A percentile compares a stretch with the other conserved stretches of the same genome.
Evolutionary conservation across 1,139 yeast genomes (phyloP).

Genomic region (Geotrichum klebahnii): DNA sequence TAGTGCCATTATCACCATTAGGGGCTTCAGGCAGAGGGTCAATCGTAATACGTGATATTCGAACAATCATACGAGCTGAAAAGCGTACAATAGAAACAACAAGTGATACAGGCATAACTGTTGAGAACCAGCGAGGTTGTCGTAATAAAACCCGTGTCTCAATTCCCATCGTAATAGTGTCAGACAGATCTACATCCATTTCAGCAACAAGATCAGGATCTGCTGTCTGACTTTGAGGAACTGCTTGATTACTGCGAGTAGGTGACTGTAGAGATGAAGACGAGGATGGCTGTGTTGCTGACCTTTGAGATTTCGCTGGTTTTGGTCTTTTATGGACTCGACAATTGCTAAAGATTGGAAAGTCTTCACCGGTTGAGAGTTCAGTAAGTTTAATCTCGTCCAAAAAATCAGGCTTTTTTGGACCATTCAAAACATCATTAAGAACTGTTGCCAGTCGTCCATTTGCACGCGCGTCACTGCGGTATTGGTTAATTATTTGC

Average conservation of each 20-base stretch:
- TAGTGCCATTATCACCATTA: too few species aligned
- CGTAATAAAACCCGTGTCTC: constrained; percentile 79
- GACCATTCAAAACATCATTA: constrained; percentile 51
- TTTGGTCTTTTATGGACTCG: constrained; percentile 47
- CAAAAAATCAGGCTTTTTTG: constrained; percentile 70
- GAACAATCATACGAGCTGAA: constrained; percentile 68
- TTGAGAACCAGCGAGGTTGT: constrained; percentile 81
- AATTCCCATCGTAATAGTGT: constrained; percentile 82
- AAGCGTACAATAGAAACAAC: constrained; percentile 87
- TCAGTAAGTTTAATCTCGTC: constrained; percentile 79
- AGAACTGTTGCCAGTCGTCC: constrained; percentile 81
- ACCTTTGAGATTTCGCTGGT: constrained; percentile 35
- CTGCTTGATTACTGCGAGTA: not conserved
- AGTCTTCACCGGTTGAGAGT: constrained; percentile 89
- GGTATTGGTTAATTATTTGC: constrained; percentile 78
- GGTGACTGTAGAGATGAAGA: constrained; percentile 28
- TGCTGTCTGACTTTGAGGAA: constrained; percentile 21
- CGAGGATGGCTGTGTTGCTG: not conserved
- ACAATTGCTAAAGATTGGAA: constrained; percentile 92
- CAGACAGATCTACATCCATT: constrained; percentile 89
- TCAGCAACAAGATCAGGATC: constrained; percentile 59
- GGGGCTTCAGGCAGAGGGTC: not conserved
- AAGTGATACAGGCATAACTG: constrained; percentile 68
- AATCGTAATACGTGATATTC: constrained; percentile 52
- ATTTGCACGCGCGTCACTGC: constrained; percentile 78